Conservation (phyloP, 371 early-diverging fungal species). For the Rhizopus delemar region DNA sequence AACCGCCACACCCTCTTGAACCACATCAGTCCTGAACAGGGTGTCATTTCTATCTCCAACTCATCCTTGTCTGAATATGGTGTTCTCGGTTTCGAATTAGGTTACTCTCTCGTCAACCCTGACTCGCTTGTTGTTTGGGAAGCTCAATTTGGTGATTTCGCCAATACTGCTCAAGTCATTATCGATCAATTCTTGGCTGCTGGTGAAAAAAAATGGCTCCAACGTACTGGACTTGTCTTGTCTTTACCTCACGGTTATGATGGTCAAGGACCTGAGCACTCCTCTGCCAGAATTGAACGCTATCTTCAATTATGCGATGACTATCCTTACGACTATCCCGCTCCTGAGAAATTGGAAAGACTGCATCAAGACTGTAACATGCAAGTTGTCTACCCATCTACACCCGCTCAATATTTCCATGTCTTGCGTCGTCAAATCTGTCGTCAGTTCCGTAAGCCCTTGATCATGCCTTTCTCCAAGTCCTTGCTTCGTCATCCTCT, state of each 20-base stretch:
- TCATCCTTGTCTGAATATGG: conserved; percentile 96
- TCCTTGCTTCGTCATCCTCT: conserved; percentile 91
- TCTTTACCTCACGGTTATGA: conserved; percentile 97
- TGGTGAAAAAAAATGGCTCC: conserved; percentile 97
- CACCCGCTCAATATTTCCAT: conserved; percentile 97
- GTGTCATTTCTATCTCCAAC: conserved; percentile 87
- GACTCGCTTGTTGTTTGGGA: conserved; percentile 95
- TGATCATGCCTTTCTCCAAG: conserved; percentile 88
- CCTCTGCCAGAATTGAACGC: conserved; percentile 91
- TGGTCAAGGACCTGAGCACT: conserved; percentile 98
- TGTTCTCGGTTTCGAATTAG: conserved; percentile 94
- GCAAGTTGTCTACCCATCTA: conserved; percentile 94
- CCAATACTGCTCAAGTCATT: conserved; percentile 95
- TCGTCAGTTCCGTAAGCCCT: conserved; percentile 96
- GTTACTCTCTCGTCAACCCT: conserved; percentile 92
- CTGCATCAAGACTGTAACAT: conserved; percentile 98
- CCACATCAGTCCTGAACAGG: conserved; percentile 82
- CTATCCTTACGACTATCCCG: conserved; percentile 84
- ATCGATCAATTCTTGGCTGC: conserved; percentile 95
- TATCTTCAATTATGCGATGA: conserved; percentile 94
- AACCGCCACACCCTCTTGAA: conserved; percentile 75
- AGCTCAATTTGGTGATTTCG: conserved; percentile 98
- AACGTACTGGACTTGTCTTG: conserved; percentile 89
- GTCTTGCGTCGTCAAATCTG: conserved; percentile 92
- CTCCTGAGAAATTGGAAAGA: conserved; percentile 75